Evolutionary conservation across 1,284 basidiomycete species (phyloP), one percentile per base, ranked within the genome.

Genomic region (Cryptococcus maquisensis): DNA sequence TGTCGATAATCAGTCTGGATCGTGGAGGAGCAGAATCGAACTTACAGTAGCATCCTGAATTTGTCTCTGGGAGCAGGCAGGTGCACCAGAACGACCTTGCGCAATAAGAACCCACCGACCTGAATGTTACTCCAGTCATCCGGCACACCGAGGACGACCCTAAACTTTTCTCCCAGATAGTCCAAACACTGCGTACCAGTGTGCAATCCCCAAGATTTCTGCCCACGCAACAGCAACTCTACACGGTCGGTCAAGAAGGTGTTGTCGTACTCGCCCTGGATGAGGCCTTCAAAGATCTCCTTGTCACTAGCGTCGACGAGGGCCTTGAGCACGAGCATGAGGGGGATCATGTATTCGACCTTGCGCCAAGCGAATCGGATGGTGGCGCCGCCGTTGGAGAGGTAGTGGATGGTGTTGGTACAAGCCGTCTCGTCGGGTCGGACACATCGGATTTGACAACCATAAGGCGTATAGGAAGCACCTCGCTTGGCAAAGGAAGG

Each of bases 171-270:
- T 21, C 96, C 96, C n/a, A 99, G 81, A 76, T 94, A 98, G 69
- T 94, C 89, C 61, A 98, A 80, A 74, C 94, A 97, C 72, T 96
- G 90, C 43, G 88, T 83, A n/a, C 90, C 89, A 2, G 91, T 97
- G 70, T 86, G 84, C 60, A 99, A 80, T 28, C 81, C 84, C 77
- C 92, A 98, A 69, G 84, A 86, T 79, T 98, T 98, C 82, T 97
- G 96, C 67, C 90, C 93, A 59, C 96, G 86, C 47, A 99, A 79
- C n/a, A 99, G 80, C n/a, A 98, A 79, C 77, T 99, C 96, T 47
- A 98, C 91, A 56, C 96, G 91, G 76, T 98, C 96, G 16, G 93
- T 94, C 71, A 98, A 79, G 79, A 98, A 98, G 0, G 96, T 98
- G 75, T 99, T 95, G 55, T 90, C 87, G 71, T 93, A 92, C 73